Conservation (phyloP, 2,329 filamentous ascomycete species). For the Ophiocordyceps unilateralis region DNA sequence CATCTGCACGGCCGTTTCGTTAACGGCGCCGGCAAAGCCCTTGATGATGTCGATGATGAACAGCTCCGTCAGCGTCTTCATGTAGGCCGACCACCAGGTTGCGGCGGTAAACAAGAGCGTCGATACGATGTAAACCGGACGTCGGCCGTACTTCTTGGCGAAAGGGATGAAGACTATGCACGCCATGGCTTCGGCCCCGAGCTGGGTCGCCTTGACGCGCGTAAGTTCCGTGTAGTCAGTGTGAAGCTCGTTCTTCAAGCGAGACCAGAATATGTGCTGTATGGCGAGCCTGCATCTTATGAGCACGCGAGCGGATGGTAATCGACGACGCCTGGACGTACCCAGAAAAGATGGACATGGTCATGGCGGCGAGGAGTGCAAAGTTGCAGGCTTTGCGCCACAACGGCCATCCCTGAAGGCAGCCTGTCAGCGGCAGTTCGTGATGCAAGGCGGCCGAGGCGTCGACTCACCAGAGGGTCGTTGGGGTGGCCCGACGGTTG, state of each 20-base stretch:
- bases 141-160: slow-evolving; percentile 16
- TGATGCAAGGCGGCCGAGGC: background rate
- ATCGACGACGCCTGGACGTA: background rate
- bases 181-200: slow-evolving; percentile 14
- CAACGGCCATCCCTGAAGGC: slow-evolving; percentile 7
- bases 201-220: slow-evolving; percentile 11
- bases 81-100: slow-evolving; percentile 8
- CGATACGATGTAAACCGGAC: slow-evolving; percentile 13
- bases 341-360: slow-evolving; percentile 6
- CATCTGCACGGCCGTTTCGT: slow-evolving; percentile 21
- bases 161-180: slow-evolving; percentile 18
- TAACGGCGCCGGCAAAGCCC: slow-evolving; percentile 19
- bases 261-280: slow-evolving; percentile 8
- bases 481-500: slow-evolving; percentile 1
- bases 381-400: slow-evolving; percentile 10
- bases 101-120: slow-evolving; percentile 7
- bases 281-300: slow-evolving; percentile 1
- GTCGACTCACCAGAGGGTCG: slow-evolving; percentile 2
- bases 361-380: slow-evolving; percentile 6
- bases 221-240: slow-evolving; percentile 10
- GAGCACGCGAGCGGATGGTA: background rate
- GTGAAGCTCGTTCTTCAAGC: slow-evolving; percentile 8
- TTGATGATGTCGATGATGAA: slow-evolving; percentile 10
- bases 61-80: slow-evolving; percentile 8
- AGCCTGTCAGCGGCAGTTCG: background rate